phyloP scores from a whole-genome alignment of 306 rosid species.

The Quercus ilex region DNA sequence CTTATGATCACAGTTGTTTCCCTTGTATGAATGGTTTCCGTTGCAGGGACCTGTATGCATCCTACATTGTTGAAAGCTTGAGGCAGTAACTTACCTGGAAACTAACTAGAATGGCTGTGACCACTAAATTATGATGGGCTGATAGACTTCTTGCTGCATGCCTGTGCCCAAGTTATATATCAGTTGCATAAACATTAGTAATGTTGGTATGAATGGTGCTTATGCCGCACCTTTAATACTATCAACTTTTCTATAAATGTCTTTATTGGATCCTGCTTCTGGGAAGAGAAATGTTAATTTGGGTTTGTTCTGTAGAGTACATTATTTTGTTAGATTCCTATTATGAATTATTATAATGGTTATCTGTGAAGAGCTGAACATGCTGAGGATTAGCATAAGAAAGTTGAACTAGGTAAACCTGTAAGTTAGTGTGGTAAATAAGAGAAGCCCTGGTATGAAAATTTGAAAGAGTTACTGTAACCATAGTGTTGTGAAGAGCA shows the following conservation, averaged over 20 bases:
- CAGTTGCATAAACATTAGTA: neutral
- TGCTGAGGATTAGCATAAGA: no score
- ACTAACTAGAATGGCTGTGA: conserved; percentile 12
- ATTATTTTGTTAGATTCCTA: neutral
- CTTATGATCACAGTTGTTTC: neutral
- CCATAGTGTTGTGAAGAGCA: no score
- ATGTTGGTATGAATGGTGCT: neutral
- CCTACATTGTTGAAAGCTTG: conserved; percentile 92
- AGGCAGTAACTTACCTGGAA: conserved; percentile 58
- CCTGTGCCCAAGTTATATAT: neutral
- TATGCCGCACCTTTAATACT: neutral
- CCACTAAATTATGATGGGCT: conserved; percentile 10
- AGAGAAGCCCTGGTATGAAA: no score
- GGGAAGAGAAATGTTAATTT: neutral
- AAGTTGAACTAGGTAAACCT: no score
- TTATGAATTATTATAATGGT: no score
- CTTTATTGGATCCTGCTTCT: neutral
- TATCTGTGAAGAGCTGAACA: no score
- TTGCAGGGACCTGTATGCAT: conserved; percentile 89
- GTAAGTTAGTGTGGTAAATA: no score
- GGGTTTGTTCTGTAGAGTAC: neutral
- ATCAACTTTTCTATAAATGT: neutral
- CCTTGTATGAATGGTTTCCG: conserved; percentile 1
- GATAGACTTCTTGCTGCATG: conserved; percentile 22
- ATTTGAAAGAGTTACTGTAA: no score